Conservation (phyloP, 1,284 basidiomycete genomes). For the Trametes versicolor region DNA sequence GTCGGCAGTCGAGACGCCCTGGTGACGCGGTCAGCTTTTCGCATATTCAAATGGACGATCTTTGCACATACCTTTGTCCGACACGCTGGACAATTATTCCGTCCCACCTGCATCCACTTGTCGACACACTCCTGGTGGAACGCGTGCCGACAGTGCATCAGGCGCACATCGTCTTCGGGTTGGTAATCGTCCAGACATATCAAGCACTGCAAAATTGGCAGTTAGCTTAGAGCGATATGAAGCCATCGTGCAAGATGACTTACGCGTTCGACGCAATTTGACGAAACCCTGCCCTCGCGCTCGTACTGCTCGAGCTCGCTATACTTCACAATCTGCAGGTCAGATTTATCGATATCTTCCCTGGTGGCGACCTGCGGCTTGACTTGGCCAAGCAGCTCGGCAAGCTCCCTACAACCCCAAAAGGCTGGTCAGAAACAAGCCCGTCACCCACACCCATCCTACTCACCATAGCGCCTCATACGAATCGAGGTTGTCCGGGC, state of each 20-base stretch:
- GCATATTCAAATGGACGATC: neutral
- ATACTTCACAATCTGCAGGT: conserved; percentile 76
- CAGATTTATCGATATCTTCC: conserved; percentile 85
- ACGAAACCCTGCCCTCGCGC: conserved; percentile 68
- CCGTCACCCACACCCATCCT: conserved; percentile 40
- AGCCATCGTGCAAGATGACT: conserved; percentile 39
- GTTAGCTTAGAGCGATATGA: no score
- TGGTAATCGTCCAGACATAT: conserved; percentile 89
- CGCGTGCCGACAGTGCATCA: conserved; percentile 84
- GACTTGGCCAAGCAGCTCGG: conserved; percentile 79
- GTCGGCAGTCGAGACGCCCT: conserved; percentile 40
- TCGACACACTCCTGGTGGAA: conserved; percentile 91
- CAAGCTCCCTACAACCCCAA: conserved; percentile 64
- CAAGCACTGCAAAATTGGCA: conserved; percentile 72
- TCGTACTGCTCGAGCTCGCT: conserved; percentile 62
- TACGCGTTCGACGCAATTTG: conserved; percentile 83
- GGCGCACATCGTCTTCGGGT: conserved; percentile 76
- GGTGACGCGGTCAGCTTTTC: neutral
- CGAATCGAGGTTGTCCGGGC: conserved; percentile 77
- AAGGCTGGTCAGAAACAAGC: neutral
- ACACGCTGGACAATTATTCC: conserved; percentile 93
- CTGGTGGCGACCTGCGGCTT: conserved; percentile 83
- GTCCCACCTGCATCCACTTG: conserved; percentile 84
- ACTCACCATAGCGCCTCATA: conserved; percentile 80
- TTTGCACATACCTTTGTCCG: conserved; percentile 64